phyloP scores from a whole-genome alignment of 768 basidiomycete species.

The Coprinellus aureogranulatus region DNA sequence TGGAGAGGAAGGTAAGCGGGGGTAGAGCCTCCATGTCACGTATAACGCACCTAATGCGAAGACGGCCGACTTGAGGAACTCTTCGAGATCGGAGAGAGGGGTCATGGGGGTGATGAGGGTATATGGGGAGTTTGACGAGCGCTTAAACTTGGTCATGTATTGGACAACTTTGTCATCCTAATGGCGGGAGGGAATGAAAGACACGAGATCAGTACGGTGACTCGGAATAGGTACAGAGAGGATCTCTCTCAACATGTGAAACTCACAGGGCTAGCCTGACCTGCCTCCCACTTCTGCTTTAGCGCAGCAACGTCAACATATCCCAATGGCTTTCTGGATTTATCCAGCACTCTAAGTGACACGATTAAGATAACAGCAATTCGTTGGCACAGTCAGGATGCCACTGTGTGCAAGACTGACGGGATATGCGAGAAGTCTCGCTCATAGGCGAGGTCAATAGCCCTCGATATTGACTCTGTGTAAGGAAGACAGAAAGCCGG shows the following conservation, averaged over 20 bases:
- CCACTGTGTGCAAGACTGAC: slow-evolving; percentile 49
- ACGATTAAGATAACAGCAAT: no score
- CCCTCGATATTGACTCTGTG: slow-evolving; percentile 67
- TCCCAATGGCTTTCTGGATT: slow-evolving; percentile 70
- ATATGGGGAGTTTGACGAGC: slow-evolving; percentile 63
- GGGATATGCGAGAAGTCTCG: slow-evolving; percentile 95
- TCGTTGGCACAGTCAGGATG: no score
- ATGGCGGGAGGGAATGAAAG: background rate
- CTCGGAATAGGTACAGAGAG: no score
- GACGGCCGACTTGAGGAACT: slow-evolving; percentile 67
- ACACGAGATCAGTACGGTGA: background rate
- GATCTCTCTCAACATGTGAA: no score
- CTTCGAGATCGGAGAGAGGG: slow-evolving; percentile 76
- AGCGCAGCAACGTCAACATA: slow-evolving; percentile 77
- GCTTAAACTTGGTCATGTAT: slow-evolving; percentile 75
- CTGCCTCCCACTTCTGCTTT: slow-evolving; percentile 77
- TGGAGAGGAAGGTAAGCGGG: no score
- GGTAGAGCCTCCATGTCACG: background rate
- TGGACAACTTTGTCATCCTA: slow-evolving; percentile 69
- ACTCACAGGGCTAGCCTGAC: slow-evolving; percentile 66
- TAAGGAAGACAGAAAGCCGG: slow-evolving; percentile 83
- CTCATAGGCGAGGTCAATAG: slow-evolving; percentile 87
- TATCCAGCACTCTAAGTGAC: slow-evolving; percentile 79
- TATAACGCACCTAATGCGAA: slow-evolving; percentile 83
- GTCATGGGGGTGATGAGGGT: slow-evolving; percentile 79